A percentile compares a stretch with the other conserved stretches of the same genome.
Evolutionary conservation across 73 alveolate genomes (phyloP).

Genomic region (Paramecium caudatum): DNA sequence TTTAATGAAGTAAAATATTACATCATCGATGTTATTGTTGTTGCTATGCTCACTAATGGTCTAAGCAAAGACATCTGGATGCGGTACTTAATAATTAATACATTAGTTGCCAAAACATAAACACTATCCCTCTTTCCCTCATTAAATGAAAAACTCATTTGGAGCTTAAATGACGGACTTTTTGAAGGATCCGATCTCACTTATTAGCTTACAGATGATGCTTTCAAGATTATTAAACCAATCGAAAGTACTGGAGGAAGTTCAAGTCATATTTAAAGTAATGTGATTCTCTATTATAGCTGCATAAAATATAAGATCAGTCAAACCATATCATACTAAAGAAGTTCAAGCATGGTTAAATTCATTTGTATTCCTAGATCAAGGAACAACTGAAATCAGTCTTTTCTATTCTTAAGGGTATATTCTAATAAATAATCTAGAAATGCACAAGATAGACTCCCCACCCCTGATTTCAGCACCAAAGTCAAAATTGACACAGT

Average conservation of each 20-base stretch:
- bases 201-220: background rate
- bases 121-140: background rate
- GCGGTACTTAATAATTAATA: background rate
- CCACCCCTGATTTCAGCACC: conserved; percentile 13
- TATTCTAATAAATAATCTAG: background rate
- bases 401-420: conserved; percentile 16
- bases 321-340: conserved; percentile 4
- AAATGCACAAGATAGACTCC: background rate
- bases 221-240: conserved; percentile 28
- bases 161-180: background rate
- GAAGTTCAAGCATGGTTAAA: conserved; percentile 32
- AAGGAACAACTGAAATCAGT: background rate
- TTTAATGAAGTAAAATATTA: conserved; percentile 34
- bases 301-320: background rate
- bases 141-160: background rate
- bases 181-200: conserved; percentile 22
- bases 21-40: conserved; percentile 35
- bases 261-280: background rate
- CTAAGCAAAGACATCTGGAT: background rate
- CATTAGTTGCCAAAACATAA: background rate
- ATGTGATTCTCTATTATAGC: background rate
- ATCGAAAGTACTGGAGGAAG: background rate
- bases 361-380: conserved; percentile 20
- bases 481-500: background rate
- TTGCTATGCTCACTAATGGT: background rate